Evolutionary conservation across 345 rosid genomes (phyloP).

Genomic region (Xanthoceras sorbifolium): DNA sequence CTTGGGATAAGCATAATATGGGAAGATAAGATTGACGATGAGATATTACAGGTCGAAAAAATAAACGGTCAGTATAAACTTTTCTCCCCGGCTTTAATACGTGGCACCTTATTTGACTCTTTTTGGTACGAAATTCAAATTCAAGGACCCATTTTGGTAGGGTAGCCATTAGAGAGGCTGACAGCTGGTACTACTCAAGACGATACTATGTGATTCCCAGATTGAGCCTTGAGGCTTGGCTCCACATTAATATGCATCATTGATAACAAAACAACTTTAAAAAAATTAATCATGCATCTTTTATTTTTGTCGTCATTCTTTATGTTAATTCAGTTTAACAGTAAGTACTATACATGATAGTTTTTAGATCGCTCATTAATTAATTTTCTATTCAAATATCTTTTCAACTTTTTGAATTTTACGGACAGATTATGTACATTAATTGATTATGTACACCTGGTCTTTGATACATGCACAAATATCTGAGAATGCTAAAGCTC

Average conservation of each 20-base stretch:
- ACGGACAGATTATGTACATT: no score
- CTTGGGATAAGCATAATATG: not conserved
- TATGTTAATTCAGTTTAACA: no score
- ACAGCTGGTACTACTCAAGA: not conserved
- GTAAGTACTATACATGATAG: no score
- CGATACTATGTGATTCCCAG: not conserved
- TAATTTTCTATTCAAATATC: no score
- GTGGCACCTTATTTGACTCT: not conserved
- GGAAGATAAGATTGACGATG: not conserved
- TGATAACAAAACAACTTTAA: not conserved
- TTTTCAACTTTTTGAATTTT: no score
- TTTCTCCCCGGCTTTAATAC: not conserved
- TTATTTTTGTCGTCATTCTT: not conserved
- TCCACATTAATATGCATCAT: not conserved
- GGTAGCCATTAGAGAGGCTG: not conserved
- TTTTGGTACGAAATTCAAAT: not conserved
- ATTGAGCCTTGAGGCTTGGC: not conserved
- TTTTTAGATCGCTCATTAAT: no score
- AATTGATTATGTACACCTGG: no score
- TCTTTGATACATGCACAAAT: not conserved
- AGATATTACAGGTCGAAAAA: not conserved
- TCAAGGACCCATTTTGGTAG: not conserved
- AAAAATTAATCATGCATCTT: not conserved
- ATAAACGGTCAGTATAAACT: not conserved
- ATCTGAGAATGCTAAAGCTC: not conserved